A percentile compares a stretch with the other conserved stretches of the same genome.
phyloP scores from a whole-genome alignment of 2,329 filamentous ascomycete species.

The Sporothrix luriei region DNA sequence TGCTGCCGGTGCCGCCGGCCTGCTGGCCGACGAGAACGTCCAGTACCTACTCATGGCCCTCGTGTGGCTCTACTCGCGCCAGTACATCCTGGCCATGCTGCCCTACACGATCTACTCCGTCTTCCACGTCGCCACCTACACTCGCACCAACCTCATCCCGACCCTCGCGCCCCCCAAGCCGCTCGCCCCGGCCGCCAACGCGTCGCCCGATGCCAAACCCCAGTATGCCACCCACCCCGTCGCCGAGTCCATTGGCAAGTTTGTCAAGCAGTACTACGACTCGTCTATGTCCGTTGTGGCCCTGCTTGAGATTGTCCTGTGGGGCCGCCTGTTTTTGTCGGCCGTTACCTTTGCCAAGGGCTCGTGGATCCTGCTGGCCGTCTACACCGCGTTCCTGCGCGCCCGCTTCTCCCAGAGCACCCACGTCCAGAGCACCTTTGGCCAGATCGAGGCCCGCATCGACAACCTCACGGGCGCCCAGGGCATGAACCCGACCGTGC shows the following conservation, averaged over 20 bases:
- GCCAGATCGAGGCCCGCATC: conserved; percentile 70
- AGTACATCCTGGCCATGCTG: conserved; percentile 85
- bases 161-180: conserved; percentile 71
- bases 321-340: conserved; percentile 78
- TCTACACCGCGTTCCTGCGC: conserved; percentile 93
- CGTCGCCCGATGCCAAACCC: conserved; percentile 59
- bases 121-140: conserved; percentile 98
- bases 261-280: conserved; percentile 99
- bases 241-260: conserved; percentile 82
- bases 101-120: conserved; percentile 96
- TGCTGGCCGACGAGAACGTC: conserved; percentile 90
- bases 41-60: conserved; percentile 94
- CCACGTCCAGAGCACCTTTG: conserved; percentile 85
- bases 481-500: conserved; percentile 77
- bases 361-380: conserved; percentile 80
- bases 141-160: conserved; percentile 88
- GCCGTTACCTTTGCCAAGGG: conserved; percentile 86
- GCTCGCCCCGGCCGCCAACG: conserved; percentile 52
- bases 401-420: conserved; percentile 86
- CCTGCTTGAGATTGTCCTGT: conserved; percentile 81
- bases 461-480: conserved; percentile 84
- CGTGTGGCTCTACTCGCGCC: conserved; percentile 89
- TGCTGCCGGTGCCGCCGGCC: conserved; percentile 58
- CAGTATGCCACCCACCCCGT: conserved; percentile 60
- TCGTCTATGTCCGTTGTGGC: conserved; percentile 92